Evolutionary conservation across 257 asterid species (phyloP).

Genomic region (Solanum bulbocastanum): DNA sequence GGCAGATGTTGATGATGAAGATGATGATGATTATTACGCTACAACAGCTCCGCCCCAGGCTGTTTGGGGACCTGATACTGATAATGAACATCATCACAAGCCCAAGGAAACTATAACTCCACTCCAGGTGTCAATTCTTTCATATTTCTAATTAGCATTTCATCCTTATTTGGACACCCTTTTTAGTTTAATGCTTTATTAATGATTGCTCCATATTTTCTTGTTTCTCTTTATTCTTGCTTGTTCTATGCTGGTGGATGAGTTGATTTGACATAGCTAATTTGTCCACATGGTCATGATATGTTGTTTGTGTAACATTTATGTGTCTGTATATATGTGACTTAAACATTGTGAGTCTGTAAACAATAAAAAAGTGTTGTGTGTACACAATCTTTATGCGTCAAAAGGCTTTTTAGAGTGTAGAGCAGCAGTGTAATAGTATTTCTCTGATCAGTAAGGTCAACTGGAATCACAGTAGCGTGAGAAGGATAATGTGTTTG

Average conservation of each 20-base stretch:
- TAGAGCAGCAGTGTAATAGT: not conserved
- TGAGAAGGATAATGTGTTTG: not conserved
- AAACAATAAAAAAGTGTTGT: not conserved
- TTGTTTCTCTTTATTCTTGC: not conserved
- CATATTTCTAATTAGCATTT: not conserved
- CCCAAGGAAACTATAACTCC: conserved; percentile 8
- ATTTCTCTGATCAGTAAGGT: not conserved
- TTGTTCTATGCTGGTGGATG: not conserved
- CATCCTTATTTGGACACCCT: not conserved
- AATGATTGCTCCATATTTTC: not conserved
- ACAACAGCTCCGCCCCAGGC: conserved; percentile 83
- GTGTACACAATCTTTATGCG: not conserved
- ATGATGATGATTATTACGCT: conserved; percentile 89
- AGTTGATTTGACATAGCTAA: not conserved
- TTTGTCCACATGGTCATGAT: not conserved
- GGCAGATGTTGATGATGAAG: conserved; percentile 98
- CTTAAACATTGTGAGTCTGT: not conserved
- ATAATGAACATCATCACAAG: conserved; percentile 14
- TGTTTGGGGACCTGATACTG: conserved; percentile 44
- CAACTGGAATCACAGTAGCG: not conserved
- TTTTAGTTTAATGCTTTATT: not conserved
- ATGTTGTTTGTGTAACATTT: not conserved
- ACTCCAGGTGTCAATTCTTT: conserved; percentile 44
- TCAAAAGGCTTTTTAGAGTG: not conserved
- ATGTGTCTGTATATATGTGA: not conserved